These are phyloP conservation scores for Gentiana dahurica DNA, from an alignment of 257 asterid genomes.

Conservation along the genomic window DNA sequence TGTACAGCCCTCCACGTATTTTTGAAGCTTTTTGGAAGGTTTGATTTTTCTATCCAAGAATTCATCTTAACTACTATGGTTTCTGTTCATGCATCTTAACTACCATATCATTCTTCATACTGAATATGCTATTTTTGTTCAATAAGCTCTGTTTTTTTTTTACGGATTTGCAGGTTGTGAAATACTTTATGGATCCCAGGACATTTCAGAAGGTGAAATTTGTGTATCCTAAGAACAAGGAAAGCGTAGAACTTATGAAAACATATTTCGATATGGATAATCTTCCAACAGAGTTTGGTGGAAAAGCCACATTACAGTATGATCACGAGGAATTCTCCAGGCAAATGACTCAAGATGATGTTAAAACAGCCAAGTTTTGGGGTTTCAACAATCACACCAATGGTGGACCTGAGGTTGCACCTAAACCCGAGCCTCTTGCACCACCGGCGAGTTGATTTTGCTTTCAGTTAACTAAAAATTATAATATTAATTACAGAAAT, in stretches of 20 bases:
- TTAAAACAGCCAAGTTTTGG: conserved; percentile 64
- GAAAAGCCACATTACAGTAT: conserved; percentile 66
- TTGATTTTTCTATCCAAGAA: conserved; percentile 8
- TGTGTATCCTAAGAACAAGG: conserved; percentile 85
- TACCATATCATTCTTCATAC: neutral
- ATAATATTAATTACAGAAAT: neutral
- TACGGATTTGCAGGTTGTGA: conserved; percentile 57
- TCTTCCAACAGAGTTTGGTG: conserved; percentile 89
- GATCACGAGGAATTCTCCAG: conserved; percentile 84
- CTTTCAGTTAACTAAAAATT: neutral
- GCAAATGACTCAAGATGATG: conserved; percentile 75
- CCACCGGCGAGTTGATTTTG: conserved; percentile 29
- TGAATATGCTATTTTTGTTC: neutral
- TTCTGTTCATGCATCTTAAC: neutral
- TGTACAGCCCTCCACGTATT: conserved; percentile 82
- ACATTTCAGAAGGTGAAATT: conserved; percentile 92
- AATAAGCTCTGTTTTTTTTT: no score
- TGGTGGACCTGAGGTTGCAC: conserved; percentile 49
- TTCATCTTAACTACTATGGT: no score
- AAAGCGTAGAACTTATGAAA: conserved; percentile 74
- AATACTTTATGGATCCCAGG: conserved; percentile 71
- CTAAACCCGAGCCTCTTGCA: conserved; percentile 37
- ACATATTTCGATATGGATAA: conserved; percentile 71
- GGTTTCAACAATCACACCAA: conserved; percentile 43
- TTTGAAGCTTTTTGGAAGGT: conserved; percentile 98